Percentiles rank a stretch among this genome's conserved stretches.
These are phyloP conservation scores for Wickerhamiella azyma DNA, from an alignment of 805 yeast genomes.

Conservation along the genomic window DNA sequence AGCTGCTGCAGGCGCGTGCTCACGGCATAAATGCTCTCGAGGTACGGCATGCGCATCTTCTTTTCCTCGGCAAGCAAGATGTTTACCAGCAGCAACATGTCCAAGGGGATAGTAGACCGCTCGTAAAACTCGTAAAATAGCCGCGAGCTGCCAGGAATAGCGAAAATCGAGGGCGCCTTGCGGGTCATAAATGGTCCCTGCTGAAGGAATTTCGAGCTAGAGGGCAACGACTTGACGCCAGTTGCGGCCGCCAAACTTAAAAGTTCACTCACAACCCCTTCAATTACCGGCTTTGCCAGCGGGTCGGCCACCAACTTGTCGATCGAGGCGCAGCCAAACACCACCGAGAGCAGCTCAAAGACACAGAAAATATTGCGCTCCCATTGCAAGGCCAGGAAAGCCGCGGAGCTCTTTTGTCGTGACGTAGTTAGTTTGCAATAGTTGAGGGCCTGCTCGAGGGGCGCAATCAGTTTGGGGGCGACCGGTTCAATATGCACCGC, in stretches of 20 bases:
- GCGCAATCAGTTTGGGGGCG: constrained; percentile 3
- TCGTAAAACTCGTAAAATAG: constrained; percentile 54
- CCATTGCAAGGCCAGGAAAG: constrained; percentile 54
- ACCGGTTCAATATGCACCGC: constrained; percentile 16
- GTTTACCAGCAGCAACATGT: constrained; percentile 69
- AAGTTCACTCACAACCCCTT: constrained; percentile 67
- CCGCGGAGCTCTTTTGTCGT: constrained; percentile 34
- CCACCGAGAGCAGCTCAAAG: constrained; percentile 59
- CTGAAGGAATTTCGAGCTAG: constrained; percentile 13
- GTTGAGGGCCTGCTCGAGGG: constrained; percentile 14
- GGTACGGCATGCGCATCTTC: constrained; percentile 66
- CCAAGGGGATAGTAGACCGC: constrained; percentile 48
- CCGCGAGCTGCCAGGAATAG: constrained; percentile 37
- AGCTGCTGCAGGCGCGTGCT: constrained; percentile 23
- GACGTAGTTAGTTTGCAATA: constrained; percentile 12
- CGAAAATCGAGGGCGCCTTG: constrained; percentile 21
- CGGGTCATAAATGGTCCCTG: constrained; percentile 12
- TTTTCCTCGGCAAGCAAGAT: constrained; percentile 79
- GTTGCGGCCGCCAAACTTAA: constrained; percentile 45
- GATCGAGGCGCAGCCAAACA: constrained; percentile 61
- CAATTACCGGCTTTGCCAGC: constrained; percentile 69
- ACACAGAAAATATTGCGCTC: constrained; percentile 65
- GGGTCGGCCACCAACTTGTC: constrained; percentile 46
- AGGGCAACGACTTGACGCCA: constrained; percentile 53
- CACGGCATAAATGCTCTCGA: constrained; percentile 69